Evolutionary conservation across 192 early-diverging fungal genomes (phyloP), one percentile per base, ranked within the genome.

Genomic region (Chytriomyces sp.): DNA sequence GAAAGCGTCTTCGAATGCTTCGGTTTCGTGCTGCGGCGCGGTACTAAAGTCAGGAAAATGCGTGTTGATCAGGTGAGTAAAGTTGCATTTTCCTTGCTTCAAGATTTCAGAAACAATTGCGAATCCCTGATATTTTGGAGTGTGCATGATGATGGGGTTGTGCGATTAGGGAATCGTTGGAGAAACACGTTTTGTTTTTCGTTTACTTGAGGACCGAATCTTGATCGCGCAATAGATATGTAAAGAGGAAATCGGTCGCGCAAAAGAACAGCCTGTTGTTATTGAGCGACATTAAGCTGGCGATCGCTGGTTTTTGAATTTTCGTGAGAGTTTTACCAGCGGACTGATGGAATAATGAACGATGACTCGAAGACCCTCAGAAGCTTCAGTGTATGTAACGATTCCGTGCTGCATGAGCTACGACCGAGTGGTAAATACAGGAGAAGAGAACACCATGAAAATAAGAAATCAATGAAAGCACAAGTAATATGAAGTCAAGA

Each of bases 341-440:
- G 83, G 45, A 63, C 85, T 86, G 65, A 90, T 67, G 13, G 89
- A 82, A 77, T 96, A 98, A 82, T 91, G 93, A 7, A 89, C 89
- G 5, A 85, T 81, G 44, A 86, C 85, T n/a, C 89, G 84, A 44
- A 69, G 47, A 1, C 88, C 86, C 65, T 94, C 93, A 35, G 82
- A 67, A 4, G 81, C 59, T 74, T 92, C 90, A 6, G 93, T 90
- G 76, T 91, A 94, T 7, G 89, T 90, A 10, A 83, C 91, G 4
- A 95, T 64, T 76, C 90, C 87, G 82, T 98, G 96, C 80, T 98
- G 96, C 57, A 98, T 93, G 66, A 98, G 83, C 4, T 35, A 35
- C 4, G 4, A 35, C 35, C 35, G 35, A 35, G 35, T 35, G 35
- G 35, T 35, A 2, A 35, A 35, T 35, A 2, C 35, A 4, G 35